A percentile compares a stretch with the other conserved stretches of the same genome.
phyloP scores from a whole-genome alignment of 108 stramenopile species.

The Cyclotella distinguenda region DNA sequence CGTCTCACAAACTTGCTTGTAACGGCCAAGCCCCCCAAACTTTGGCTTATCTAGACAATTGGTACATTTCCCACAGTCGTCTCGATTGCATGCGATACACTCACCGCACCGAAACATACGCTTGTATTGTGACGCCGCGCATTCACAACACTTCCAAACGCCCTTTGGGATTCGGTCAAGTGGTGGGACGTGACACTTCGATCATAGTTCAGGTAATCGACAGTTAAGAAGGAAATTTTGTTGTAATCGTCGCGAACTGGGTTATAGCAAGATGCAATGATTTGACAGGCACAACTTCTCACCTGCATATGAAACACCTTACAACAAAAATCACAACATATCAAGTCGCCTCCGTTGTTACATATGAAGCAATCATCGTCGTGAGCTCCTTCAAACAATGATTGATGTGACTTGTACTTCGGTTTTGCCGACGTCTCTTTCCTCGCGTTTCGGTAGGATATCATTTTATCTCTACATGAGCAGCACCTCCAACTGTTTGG shows the following conservation, averaged over 20 bases:
- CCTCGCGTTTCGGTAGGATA: neutral
- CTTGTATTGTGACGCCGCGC: conserved; percentile 38
- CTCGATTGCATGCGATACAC: conserved; percentile 31
- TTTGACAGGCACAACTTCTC: no score
- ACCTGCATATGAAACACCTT: no score
- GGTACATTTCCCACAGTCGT: conserved; percentile 44
- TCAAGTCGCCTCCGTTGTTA: conserved; percentile 41
- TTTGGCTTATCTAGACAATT: conserved; percentile 35
- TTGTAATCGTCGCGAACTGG: no score
- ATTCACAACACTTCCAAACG: conserved; percentile 50
- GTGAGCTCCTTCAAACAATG: conserved; percentile 40
- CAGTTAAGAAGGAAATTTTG: no score
- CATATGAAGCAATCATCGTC: conserved; percentile 49
- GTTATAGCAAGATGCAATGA: no score
- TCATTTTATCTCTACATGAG: conserved; percentile 27
- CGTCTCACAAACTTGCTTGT: conserved; percentile 29
- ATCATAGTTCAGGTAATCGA: no score
- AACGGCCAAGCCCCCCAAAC: conserved; percentile 32
- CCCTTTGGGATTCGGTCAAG: conserved; percentile 26
- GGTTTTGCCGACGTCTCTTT: conserved; percentile 27
- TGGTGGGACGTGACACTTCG: conserved; percentile 46
- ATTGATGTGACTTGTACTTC: no score
- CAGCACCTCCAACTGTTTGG: conserved; percentile 30
- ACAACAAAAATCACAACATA: conserved; percentile 53
- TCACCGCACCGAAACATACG: conserved; percentile 43